Base-by-base conservation (phyloP, 805 yeast genomes). In the Jamesozyma hellenica region DNA sequence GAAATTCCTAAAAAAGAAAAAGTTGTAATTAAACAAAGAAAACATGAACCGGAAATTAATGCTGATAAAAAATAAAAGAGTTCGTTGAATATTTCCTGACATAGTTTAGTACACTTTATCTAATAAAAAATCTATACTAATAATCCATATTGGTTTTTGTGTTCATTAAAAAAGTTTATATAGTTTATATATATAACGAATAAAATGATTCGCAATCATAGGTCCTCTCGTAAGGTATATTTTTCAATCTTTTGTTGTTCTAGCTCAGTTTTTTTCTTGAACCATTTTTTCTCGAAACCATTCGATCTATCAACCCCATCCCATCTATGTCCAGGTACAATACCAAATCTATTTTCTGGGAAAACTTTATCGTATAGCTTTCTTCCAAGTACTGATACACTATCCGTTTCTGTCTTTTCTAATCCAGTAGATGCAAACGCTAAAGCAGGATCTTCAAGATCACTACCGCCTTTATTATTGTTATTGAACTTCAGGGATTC, bases 231-330 rank as follows among this genome's bases (percentile, higher is more conserved):
- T 51, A 64, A 52, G 1, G 71, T 63, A 32, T 62, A 63, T 13
- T 41, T 44, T 31, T 52, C 50, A 8, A 54, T 45, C 38, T 62
- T 59, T 6, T 45, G 42, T 39, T 66, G 64, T 34, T 61, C 55
- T 4, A 52, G 26, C 28, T 68, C 69, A 12, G 57, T 55, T 41
- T 61, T 67, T 49, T 53, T 66, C 34, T 58, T 66, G 46, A 82
- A 68, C 68, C 82, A 71, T 40, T 70, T 65, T 36, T 63, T 65
- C 55, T 88, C 97, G 60, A 82, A 88, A 3, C 95, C 96, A 54
- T 81, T 88, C 0, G 94, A 77, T 43, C 97, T 64, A 60, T 85
- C 88, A 2, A 88, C 78, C 0, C 96, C 96, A 58, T 84, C 95
- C 97, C 97, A 88, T 42, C 84, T 66, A 47, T 67, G 66, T 0